A percentile compares a stretch with the other conserved stretches of the same genome.
Conservation (phyloP, 257 asterid genomes). For the Fraxinus quadrangulata region DNA sequence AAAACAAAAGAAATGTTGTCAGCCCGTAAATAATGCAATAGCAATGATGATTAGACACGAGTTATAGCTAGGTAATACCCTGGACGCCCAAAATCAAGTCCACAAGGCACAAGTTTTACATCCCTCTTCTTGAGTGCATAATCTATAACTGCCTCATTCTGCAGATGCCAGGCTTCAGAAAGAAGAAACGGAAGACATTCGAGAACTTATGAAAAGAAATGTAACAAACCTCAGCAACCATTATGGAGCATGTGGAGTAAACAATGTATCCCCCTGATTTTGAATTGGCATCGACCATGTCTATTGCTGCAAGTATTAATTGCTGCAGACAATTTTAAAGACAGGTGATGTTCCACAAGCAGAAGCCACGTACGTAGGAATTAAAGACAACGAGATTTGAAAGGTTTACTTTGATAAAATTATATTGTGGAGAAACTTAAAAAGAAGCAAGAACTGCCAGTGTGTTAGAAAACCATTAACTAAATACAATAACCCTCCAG, state of each 20-base stretch:
- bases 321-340: constrained; percentile 31
- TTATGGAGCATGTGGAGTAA: constrained; percentile 89
- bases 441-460: background rate
- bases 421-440: too few relatives aligned
- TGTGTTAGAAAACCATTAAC: background rate
- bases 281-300: constrained; percentile 94
- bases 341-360: too few relatives aligned
- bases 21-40: constrained; percentile 18
- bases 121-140: constrained; percentile 93
- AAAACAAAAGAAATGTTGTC: constrained; percentile 15
- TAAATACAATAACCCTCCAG: background rate
- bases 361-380: too few relatives aligned
- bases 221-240: constrained; percentile 84
- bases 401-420: too few relatives aligned
- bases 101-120: constrained; percentile 92
- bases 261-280: constrained; percentile 91
- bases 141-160: constrained; percentile 96
- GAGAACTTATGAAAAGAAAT: constrained; percentile 11
- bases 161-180: constrained; percentile 39
- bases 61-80: constrained; percentile 51
- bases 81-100: constrained; percentile 91
- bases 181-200: constrained; percentile 3
- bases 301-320: constrained; percentile 83
- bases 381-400: too few relatives aligned
- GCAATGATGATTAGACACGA: background rate